phyloP scores from a whole-genome alignment of 2,329 filamentous ascomycete species.

The Beauveria pseudobassiana region DNA sequence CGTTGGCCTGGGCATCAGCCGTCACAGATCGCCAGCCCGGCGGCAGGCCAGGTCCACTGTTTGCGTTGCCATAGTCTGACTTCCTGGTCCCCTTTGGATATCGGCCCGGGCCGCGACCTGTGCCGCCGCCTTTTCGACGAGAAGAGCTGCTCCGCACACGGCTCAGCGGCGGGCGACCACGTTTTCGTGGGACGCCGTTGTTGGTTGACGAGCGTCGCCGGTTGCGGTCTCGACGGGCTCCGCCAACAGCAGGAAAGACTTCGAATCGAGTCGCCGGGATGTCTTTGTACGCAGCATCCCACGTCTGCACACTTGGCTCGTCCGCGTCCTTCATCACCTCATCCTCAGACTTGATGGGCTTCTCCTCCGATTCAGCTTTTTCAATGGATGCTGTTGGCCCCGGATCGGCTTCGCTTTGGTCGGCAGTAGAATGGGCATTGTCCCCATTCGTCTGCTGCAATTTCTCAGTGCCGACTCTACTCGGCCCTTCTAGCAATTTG shows the following conservation, averaged over 20 bases:
- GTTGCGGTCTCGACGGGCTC: conserved; percentile 39
- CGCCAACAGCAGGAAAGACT: conserved; percentile 61
- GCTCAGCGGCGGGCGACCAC: conserved; percentile 30
- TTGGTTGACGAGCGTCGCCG: conserved; percentile 27
- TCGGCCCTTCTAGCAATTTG: conserved; percentile 27
- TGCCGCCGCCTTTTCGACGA: conserved; percentile 53
- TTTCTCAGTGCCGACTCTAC: conserved; percentile 14
- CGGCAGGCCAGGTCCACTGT: conserved; percentile 56
- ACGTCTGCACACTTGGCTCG: conserved; percentile 27
- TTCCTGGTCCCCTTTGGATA: conserved; percentile 65
- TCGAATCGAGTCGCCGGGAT: conserved; percentile 69
- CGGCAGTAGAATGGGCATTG: neutral
- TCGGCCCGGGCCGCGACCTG: conserved; percentile 55
- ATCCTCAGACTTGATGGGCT: conserved; percentile 21
- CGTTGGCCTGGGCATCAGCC: conserved; percentile 13
- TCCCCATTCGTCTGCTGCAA: conserved; percentile 19
- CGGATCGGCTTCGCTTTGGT: neutral
- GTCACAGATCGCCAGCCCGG: conserved; percentile 42
- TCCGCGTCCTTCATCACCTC: conserved; percentile 21
- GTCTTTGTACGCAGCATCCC: conserved; percentile 41
- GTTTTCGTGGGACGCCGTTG: conserved; percentile 1
- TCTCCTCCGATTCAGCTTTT: conserved; percentile 23
- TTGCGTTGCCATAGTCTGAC: conserved; percentile 59
- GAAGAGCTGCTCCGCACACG: conserved; percentile 24
- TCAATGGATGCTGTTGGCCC: conserved; percentile 16